Conservation (phyloP, 176 grass and related monocot genomes). For the Zea luxurians region DNA sequence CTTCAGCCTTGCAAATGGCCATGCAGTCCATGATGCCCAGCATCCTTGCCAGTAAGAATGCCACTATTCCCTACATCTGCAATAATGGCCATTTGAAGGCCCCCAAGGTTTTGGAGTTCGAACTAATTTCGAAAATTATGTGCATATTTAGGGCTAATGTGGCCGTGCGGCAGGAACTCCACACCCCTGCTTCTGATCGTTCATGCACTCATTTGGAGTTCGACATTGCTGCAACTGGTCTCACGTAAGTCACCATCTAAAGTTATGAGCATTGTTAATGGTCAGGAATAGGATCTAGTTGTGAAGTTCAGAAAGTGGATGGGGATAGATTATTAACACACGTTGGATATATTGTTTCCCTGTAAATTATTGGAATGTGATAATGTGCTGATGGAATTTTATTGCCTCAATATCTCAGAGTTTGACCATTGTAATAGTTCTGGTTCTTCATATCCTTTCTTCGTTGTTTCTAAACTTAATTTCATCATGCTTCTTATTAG, state of each 20-base stretch:
- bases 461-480: constrained; percentile 21
- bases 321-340: too few species aligned
- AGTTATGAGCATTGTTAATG: background rate
- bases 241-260: constrained; percentile 59
- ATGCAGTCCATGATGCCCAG: constrained; percentile 80
- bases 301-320: too few species aligned
- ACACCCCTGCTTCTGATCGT: constrained; percentile 81
- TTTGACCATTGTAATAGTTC: background rate
- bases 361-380: too few species aligned
- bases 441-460: too few species aligned
- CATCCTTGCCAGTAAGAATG: constrained; percentile 82
- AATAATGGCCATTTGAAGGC: background rate
- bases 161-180: constrained; percentile 70
- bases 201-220: constrained; percentile 96
- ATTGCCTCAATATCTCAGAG: too few species aligned
- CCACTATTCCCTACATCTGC: background rate
- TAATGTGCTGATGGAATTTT: too few species aligned
- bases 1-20: constrained; percentile 81
- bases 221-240: constrained; percentile 76
- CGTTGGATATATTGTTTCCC: too few species aligned
- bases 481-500: constrained; percentile 43
- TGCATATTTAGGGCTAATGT: constrained; percentile 68
- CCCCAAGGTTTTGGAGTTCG: background rate
- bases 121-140: constrained; percentile 7
- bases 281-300: too few species aligned